These are phyloP conservation scores for Lactifluus rugatus DNA, from an alignment of 768 basidiomycete genomes.

Conservation along the genomic window DNA sequence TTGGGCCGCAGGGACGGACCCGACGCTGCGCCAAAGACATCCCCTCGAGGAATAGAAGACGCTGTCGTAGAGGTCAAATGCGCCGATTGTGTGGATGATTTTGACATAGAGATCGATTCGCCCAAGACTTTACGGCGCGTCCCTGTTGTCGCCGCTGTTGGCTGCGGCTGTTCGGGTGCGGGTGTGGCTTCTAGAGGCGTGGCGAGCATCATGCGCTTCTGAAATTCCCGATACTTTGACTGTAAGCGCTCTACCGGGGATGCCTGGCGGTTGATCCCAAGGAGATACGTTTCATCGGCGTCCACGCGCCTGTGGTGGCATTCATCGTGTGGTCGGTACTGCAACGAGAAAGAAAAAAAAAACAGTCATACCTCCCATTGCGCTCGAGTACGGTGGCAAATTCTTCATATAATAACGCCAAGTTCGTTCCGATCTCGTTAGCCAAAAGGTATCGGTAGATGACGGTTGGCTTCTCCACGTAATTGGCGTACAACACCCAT, in stretches of 20 bases:
- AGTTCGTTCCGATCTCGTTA: slow-evolving; percentile 80
- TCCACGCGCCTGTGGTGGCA: slow-evolving; percentile 53
- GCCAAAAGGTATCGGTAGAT: slow-evolving; percentile 85
- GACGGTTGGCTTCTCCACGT: slow-evolving; percentile 81
- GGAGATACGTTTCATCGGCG: slow-evolving; percentile 81
- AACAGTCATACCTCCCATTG: slow-evolving; percentile 54
- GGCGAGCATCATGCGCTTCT: slow-evolving; percentile 77
- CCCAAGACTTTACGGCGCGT: slow-evolving; percentile 37
- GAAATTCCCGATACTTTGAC: slow-evolving; percentile 73
- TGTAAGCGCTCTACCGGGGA: slow-evolving; percentile 73
- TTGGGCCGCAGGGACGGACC: slow-evolving; percentile 27
- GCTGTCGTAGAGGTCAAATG: slow-evolving; percentile 24
- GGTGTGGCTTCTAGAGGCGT: slow-evolving; percentile 22
- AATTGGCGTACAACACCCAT: slow-evolving; percentile 89
- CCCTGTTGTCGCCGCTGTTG: slow-evolving; percentile 28
- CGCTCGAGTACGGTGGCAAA: slow-evolving; percentile 78
- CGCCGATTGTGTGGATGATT: slow-evolving; percentile 16
- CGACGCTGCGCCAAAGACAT: slow-evolving; percentile 23
- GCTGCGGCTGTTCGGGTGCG: slow-evolving; percentile 25
- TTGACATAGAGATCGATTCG: slow-evolving; percentile 30
- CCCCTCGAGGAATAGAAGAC: slow-evolving; percentile 20
- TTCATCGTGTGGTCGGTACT: neutral
- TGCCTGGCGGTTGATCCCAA: slow-evolving; percentile 82
- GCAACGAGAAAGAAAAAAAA: too few species aligned
- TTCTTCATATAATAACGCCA: slow-evolving; percentile 85